These are phyloP conservation scores for Saxispiralis lemnorum DNA, from an alignment of 495 filamentous ascomycete genomes.

Conservation along the genomic window DNA sequence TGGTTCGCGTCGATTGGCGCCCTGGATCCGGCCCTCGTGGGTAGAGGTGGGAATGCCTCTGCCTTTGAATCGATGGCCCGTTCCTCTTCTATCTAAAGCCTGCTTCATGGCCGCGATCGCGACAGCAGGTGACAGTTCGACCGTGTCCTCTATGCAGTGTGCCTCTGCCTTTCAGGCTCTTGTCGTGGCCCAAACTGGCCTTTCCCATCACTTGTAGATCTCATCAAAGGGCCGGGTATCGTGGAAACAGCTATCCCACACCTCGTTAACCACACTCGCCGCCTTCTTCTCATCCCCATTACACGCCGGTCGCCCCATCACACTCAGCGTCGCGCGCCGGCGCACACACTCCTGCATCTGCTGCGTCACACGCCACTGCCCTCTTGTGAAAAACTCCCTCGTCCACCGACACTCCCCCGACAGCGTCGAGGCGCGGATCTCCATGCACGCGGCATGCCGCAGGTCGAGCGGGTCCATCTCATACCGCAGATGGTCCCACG, in stretches of 20 bases:
- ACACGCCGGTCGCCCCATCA: constrained; percentile 55
- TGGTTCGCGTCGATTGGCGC: too few relatives aligned
- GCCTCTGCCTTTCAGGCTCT: too few relatives aligned
- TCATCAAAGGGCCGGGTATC: constrained; percentile 94
- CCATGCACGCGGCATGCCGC: constrained; percentile 84
- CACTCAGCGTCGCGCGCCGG: constrained; percentile 56
- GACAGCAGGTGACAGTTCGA: too few relatives aligned
- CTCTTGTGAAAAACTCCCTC: constrained; percentile 62
- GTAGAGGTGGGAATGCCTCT: too few relatives aligned
- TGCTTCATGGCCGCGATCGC: too few relatives aligned
- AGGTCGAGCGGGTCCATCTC: constrained; percentile 69
- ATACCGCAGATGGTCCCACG: constrained; percentile 81
- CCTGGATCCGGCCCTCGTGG: too few relatives aligned
- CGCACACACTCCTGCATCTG: constrained; percentile 89
- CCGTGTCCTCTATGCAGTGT: too few relatives aligned
- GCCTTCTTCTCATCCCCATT: constrained; percentile 69
- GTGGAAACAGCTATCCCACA: constrained; percentile 90
- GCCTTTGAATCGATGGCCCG: too few relatives aligned
- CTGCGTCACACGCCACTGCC: constrained; percentile 73
- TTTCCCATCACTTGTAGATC: constrained; percentile 57
- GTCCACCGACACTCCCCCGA: constrained; percentile 89
- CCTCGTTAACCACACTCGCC: constrained; percentile 75
- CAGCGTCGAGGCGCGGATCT: constrained; percentile 86
- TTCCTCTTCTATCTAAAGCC: too few relatives aligned
- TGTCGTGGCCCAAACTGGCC: background rate